Evolutionary conservation across 176 grass and related monocot species (phyloP).

Genomic region (Paspalum notatum): DNA sequence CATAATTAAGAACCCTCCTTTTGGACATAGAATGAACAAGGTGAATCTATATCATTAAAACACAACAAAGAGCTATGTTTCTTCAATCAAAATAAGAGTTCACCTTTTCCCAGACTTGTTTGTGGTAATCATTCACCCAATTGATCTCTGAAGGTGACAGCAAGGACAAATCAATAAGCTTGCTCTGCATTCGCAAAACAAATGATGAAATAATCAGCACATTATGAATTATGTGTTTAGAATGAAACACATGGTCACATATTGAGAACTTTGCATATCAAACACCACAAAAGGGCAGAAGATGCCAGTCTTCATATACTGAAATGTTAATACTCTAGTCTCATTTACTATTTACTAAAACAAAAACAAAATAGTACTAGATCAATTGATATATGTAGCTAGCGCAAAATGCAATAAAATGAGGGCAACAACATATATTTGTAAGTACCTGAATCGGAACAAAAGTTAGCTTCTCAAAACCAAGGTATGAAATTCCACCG

Average conservation of each 20-base stretch:
- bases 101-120: slow-evolving; percentile 89
- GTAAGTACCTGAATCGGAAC: slow-evolving; percentile 90
- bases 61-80: background rate
- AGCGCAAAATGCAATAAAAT: background rate
- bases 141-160: slow-evolving; percentile 73
- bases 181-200: slow-evolving; percentile 52
- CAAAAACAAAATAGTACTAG: background rate
- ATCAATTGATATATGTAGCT: background rate
- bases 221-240: slow-evolving; percentile 13
- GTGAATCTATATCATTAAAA: background rate
- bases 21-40: background rate
- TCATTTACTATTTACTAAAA: slow-evolving; percentile 9
- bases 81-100: background rate
- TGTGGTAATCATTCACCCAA: slow-evolving; percentile 86
- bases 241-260: slow-evolving; percentile 3
- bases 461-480: slow-evolving; percentile 96
- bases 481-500: slow-evolving; percentile 82
- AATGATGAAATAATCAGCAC: slow-evolving; percentile 16
- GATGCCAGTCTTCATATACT: background rate
- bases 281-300: background rate
- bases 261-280: background rate
- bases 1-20: background rate
- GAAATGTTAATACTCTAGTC: background rate
- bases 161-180: slow-evolving; percentile 70
- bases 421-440: slow-evolving; percentile 25